These are phyloP conservation scores for Gynandropsis gynandra DNA, from an alignment of 345 rosid species.

Conservation along the genomic window DNA sequence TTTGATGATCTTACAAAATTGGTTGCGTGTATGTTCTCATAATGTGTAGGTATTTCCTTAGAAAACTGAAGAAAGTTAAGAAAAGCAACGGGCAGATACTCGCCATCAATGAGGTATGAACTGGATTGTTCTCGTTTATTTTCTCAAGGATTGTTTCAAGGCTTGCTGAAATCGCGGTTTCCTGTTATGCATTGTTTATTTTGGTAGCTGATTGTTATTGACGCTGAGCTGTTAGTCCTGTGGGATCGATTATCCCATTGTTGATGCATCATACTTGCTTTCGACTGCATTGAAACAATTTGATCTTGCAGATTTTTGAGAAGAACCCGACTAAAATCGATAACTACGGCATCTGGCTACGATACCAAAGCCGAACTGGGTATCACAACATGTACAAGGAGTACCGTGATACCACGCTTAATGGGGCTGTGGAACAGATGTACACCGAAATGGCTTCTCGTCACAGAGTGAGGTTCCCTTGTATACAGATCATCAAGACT, in stretches of 20 bases:
- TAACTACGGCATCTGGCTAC: conserved; percentile 54
- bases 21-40: background rate
- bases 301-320: conserved; percentile 41
- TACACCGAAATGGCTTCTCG: conserved; percentile 70
- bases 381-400: conserved; percentile 56
- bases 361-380: conserved; percentile 57
- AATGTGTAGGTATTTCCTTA: conserved; percentile 36
- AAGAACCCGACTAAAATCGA: conserved; percentile 50
- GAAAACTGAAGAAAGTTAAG: conserved; percentile 45
- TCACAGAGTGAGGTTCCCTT: conserved; percentile 58
- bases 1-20: background rate
- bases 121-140: background rate
- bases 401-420: conserved; percentile 48
- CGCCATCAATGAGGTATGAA: conserved; percentile 46
- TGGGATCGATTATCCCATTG: background rate
- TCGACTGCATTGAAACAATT: too few species aligned
- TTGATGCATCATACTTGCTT: too few species aligned
- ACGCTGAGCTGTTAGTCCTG: too few species aligned
- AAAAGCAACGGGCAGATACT: conserved; percentile 49
- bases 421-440: conserved; percentile 62
- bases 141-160: background rate
- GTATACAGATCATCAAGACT: conserved; percentile 60
- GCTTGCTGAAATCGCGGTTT: background rate
- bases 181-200: background rate
- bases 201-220: too few species aligned